Evolutionary conservation across 495 filamentous ascomycete genomes (phyloP).

Genomic region (Cercophora sp.): DNA sequence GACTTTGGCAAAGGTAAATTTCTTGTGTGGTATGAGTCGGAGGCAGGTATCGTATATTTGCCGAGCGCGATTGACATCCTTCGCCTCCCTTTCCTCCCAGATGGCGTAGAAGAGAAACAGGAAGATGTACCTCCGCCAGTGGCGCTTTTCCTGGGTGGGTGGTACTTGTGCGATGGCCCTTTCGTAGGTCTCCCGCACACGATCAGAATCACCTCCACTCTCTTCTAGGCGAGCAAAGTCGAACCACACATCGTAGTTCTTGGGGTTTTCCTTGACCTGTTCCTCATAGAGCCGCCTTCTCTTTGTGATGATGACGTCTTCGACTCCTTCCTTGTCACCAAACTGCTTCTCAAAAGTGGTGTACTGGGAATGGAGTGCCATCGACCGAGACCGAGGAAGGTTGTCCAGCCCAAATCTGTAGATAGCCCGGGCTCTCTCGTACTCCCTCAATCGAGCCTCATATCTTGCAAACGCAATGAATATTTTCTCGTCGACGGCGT

Average conservation of each 20-base stretch:
- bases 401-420: constrained; percentile 96
- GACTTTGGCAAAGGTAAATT: constrained; percentile 95
- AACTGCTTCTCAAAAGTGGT: constrained; percentile 98
- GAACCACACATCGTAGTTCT: constrained; percentile 96
- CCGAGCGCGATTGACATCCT: constrained; percentile 73
- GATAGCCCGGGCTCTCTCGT: constrained; percentile 90
- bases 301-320: constrained; percentile 93
- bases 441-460: constrained; percentile 90
- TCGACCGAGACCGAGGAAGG: constrained; percentile 80
- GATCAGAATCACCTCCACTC: constrained; percentile 68
- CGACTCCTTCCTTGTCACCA: constrained; percentile 88
- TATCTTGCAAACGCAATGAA: constrained; percentile 92
- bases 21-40: constrained; percentile 86
- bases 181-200: constrained; percentile 90
- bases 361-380: constrained; percentile 82
- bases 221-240: constrained; percentile 93
- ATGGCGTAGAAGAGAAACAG: constrained; percentile 96
- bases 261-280: constrained; percentile 83
- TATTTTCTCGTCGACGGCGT: constrained; percentile 93
- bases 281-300: constrained; percentile 92
- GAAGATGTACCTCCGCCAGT: constrained; percentile 97
- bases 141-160: constrained; percentile 92
- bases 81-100: constrained; percentile 84
- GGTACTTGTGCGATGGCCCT: constrained; percentile 93
- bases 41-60: constrained; percentile 90